These are phyloP conservation scores for Sapria himalayana DNA, from an alignment of 345 rosid genomes.

Conservation along the genomic window DNA sequence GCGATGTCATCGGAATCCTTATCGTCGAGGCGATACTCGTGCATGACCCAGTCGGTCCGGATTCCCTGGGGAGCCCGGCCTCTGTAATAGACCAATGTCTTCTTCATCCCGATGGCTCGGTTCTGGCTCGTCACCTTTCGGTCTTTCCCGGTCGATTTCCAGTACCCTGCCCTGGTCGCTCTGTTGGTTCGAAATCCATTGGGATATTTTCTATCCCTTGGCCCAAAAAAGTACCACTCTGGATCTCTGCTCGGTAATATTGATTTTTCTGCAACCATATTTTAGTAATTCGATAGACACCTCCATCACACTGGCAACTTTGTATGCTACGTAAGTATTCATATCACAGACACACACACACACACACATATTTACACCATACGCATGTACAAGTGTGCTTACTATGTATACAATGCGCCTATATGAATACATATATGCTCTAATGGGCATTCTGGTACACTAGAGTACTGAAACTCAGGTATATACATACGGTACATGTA, in stretches of 20 bases:
- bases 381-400: too few species aligned
- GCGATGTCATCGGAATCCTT: conserved; percentile 59
- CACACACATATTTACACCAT: too few species aligned
- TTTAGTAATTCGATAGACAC: too few species aligned
- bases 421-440: too few species aligned
- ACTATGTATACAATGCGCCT: too few species aligned
- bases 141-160: conserved; percentile 89
- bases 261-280: conserved; percentile 54
- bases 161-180: conserved; percentile 74
- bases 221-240: conserved; percentile 93
- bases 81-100: conserved; percentile 68
- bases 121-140: conserved; percentile 43
- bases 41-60: conserved; percentile 90
- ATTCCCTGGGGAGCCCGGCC: conserved; percentile 92
- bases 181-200: conserved; percentile 80
- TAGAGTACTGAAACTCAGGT: too few species aligned
- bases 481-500: too few species aligned
- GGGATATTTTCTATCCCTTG: conserved; percentile 75
- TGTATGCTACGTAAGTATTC: too few species aligned
- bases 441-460: too few species aligned
- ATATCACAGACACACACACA: too few species aligned
- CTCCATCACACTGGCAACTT: too few species aligned
- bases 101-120: conserved; percentile 80
- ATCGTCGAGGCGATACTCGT: conserved; percentile 80
- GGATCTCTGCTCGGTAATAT: conserved; percentile 80